Base-by-base conservation (phyloP, 352 stramenopile species). In the Saprolegnia parasitica region DNA sequence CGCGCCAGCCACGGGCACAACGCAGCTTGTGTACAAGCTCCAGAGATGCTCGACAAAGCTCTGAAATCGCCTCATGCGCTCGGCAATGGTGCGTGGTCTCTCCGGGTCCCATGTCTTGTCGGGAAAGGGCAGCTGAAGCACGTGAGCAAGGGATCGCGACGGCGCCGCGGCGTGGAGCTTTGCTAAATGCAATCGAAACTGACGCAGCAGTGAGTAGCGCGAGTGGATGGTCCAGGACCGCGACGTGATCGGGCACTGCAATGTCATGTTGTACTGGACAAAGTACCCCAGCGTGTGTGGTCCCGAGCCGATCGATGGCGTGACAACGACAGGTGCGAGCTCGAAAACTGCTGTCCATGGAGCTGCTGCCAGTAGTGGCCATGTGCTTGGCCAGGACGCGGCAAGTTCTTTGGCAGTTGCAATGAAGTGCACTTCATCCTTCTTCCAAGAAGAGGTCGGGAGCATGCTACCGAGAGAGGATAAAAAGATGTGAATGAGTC, bases 251-350 rank as follows among this genome's bases (percentile, higher is more conserved):
- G 52, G 52, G 16, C 52, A 58, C 52, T 15, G 8, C 8, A 58
- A 16, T 8, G 52, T 58, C 8, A 58, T 58, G 32, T 58, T 16
- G 16, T 58, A 58, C 32, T 58, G 52, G 8, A 58, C 52, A 58
- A 39, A 58, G 23, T 58, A 39, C 8, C 52, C 52, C 8, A 46
- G 15, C 8, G 15, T 16, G 39, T 15, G 8, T 16, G 8, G 39
- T 8, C 39, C 39, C 39, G 39, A 46, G 39, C 39, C 39, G 15
- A 46, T 46, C 39, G 39, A 46, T 15, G 15, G 8, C 39, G n/a
- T n/a, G n/a, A n/a, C n/a, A n/a, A n/a, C n/a, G n/a, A n/a, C n/a
- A n/a, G n/a, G n/a, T n/a, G n/a, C n/a, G n/a, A n/a, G n/a, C n/a
- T n/a, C n/a, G n/a, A n/a, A n/a, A n/a, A n/a, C n/a, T n/a, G n/a